Conservation (phyloP, 495 filamentous ascomycete species). For the Usnea hakonensis region DNA sequence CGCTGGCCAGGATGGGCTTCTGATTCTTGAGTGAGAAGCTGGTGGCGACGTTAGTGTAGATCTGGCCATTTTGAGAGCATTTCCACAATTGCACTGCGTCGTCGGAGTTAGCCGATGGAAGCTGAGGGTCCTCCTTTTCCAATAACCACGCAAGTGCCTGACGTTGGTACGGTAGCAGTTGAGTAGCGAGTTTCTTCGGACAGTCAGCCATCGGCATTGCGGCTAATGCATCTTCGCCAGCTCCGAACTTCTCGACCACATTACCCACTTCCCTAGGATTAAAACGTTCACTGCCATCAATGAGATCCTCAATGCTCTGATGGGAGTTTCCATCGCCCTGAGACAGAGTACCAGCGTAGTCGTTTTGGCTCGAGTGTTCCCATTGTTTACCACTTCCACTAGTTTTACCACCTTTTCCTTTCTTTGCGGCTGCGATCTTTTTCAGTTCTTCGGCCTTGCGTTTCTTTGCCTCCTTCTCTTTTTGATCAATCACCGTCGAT, state of each 20-base stretch:
- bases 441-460: constrained; percentile 36
- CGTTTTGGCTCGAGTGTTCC: constrained; percentile 8
- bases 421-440: constrained; percentile 32
- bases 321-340: constrained; percentile 24
- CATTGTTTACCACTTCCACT: constrained; percentile 20
- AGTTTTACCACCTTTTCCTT: constrained; percentile 25
- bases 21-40: constrained; percentile 50
- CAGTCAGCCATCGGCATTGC: constrained; percentile 67
- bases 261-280: constrained; percentile 60
- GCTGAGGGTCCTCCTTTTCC: constrained; percentile 60
- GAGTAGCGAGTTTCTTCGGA: constrained; percentile 54
- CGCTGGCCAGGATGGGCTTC: constrained; percentile 59
- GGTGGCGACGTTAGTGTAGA: constrained; percentile 70
- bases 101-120: constrained; percentile 53
- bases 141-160: constrained; percentile 80
- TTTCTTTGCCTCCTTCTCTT: constrained; percentile 43
- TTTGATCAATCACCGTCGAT: constrained; percentile 37
- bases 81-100: constrained; percentile 81
- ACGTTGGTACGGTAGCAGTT: constrained; percentile 74
- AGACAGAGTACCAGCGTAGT: constrained; percentile 19
- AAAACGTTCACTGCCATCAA: constrained; percentile 60
- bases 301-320: constrained; percentile 51
- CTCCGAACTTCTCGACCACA: constrained; percentile 61
- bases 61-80: constrained; percentile 35
- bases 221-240: constrained; percentile 58